Percentiles rank a stretch among this genome's conserved stretches.
These are phyloP conservation scores for Tripidium arundinaceum DNA, from an alignment of 202 grass and related monocot species.

Conservation along the genomic window DNA sequence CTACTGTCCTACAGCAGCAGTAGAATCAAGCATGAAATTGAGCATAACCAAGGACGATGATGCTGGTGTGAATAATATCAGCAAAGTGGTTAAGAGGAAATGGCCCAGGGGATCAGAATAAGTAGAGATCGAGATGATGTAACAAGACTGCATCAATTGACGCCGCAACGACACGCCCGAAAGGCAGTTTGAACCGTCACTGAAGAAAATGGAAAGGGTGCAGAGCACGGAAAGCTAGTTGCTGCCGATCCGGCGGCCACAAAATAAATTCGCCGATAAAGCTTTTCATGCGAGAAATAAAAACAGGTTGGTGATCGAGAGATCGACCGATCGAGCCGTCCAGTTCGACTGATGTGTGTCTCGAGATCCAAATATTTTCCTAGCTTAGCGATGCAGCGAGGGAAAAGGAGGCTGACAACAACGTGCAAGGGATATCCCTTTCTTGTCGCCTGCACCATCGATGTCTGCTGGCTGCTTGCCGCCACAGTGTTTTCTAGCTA, in stretches of 20 bases:
- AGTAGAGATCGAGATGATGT: slow-evolving; percentile 20
- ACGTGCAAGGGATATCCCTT: slow-evolving; percentile 37
- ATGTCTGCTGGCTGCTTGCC: background rate
- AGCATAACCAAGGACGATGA: background rate
- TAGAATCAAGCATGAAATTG: background rate
- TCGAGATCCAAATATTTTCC: slow-evolving; percentile 17
- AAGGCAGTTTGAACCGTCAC: too few species aligned
- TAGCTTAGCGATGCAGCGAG: slow-evolving; percentile 34
- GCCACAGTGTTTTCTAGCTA: background rate
- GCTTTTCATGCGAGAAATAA: slow-evolving; percentile 9
- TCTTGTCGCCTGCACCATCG: slow-evolving; percentile 14
- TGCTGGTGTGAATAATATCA: slow-evolving; percentile 6
- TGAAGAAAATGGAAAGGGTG: slow-evolving; percentile 6
- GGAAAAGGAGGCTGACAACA: slow-evolving; percentile 11
- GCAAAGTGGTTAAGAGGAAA: slow-evolving; percentile 53
- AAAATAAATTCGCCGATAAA: background rate
- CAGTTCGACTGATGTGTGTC: background rate
- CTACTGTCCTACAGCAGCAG: background rate
- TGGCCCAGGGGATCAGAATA: background rate
- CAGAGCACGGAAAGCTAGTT: slow-evolving; percentile 33
- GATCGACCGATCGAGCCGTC: background rate
- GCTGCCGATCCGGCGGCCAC: background rate
- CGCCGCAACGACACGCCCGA: slow-evolving; percentile 19
- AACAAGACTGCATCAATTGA: slow-evolving; percentile 23
- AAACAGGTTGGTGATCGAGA: slow-evolving; percentile 10